Evolutionary conservation across 371 early-diverging fungal genomes (phyloP).

Genomic region (Mortierella sp.): DNA sequence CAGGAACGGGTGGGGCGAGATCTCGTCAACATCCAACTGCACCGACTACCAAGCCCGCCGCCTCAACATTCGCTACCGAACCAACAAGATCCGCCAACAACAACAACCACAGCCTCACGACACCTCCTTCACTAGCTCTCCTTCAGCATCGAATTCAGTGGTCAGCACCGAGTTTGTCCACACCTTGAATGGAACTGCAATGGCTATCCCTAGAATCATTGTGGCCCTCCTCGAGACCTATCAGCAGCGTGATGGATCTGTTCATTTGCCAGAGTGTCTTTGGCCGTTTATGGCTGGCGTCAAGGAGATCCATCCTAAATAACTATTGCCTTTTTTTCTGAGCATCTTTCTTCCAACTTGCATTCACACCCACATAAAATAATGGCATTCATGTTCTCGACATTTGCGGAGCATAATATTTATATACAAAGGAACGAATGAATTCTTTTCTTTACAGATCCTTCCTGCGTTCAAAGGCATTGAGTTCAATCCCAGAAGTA

Average conservation of each 20-base stretch:
- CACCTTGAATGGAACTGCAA: slow-evolving; percentile 94
- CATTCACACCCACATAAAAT: neutral
- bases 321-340: neutral
- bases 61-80: slow-evolving; percentile 75
- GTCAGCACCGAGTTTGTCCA: slow-evolving; percentile 80
- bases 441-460: slow-evolving; percentile 15
- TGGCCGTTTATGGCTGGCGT: slow-evolving; percentile 77
- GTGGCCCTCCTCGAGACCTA: slow-evolving; percentile 91
- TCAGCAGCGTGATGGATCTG: slow-evolving; percentile 79
- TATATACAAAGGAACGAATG: neutral
- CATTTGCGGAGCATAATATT: neutral
- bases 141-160: slow-evolving; percentile 34
- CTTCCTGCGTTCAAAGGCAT: slow-evolving; percentile 39
- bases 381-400: neutral
- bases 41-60: slow-evolving; percentile 90
- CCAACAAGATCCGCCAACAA: slow-evolving; percentile 38
- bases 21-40: slow-evolving; percentile 89
- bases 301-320: slow-evolving; percentile 51
- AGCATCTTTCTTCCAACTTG: neutral
- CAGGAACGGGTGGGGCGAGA: slow-evolving; percentile 90
- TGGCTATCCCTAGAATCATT: slow-evolving; percentile 92
- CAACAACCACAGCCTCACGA: slow-evolving; percentile 11
- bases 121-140: neutral
- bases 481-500: slow-evolving; percentile 24
- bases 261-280: slow-evolving; percentile 78